Evolutionary conservation across 2,329 filamentous ascomycete species (phyloP).

Genomic region (Diaporthe citrichinensis): DNA sequence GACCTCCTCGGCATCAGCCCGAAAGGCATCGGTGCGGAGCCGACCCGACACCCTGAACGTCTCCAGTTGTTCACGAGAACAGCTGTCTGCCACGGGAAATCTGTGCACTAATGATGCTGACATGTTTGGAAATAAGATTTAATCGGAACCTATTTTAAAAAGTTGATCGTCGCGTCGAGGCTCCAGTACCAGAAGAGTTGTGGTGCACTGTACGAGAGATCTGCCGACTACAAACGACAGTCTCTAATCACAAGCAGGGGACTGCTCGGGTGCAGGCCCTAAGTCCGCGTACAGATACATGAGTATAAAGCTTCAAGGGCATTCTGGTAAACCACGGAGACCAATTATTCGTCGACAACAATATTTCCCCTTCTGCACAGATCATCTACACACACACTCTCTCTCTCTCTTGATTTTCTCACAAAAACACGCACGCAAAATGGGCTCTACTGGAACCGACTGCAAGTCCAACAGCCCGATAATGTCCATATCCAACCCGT

Average conservation of each 20-base stretch:
- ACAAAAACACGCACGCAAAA: background rate
- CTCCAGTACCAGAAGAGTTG: background rate
- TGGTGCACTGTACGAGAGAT: background rate
- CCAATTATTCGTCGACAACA: background rate
- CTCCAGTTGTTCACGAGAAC: background rate
- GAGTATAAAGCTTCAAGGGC: background rate
- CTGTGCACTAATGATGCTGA: background rate
- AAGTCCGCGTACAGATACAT: background rate
- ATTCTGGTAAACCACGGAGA: background rate
- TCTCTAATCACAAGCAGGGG: background rate
- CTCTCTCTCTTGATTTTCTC: background rate
- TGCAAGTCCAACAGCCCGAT: background rate
- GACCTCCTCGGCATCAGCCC: background rate
- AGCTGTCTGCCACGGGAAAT: background rate
- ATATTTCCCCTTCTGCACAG: background rate
- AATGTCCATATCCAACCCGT: constrained; percentile 5
- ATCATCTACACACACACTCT: background rate
- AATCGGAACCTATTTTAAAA: background rate
- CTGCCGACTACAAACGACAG: background rate
- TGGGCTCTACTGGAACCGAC: background rate
- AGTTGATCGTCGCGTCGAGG: background rate
- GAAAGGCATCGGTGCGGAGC: background rate
- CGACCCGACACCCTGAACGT: background rate
- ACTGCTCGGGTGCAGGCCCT: background rate
- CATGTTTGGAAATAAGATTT: background rate